Conservation (phyloP, 768 basidiomycete genomes). For the Auricularia sp. region DNA sequence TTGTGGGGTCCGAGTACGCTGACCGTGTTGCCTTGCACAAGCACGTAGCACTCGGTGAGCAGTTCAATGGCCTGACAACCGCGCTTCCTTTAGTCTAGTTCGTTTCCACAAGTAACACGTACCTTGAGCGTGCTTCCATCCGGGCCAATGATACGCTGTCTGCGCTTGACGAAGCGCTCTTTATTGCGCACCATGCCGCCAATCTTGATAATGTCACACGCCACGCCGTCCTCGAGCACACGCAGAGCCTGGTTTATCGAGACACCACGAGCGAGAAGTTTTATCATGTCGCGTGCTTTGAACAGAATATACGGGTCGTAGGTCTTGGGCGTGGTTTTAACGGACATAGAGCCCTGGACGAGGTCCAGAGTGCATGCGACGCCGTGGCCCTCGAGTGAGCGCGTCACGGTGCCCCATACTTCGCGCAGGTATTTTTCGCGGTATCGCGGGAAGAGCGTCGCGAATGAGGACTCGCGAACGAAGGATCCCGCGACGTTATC, state of each 20-base stretch:
- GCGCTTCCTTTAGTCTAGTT: background rate
- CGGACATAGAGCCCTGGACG: slow-evolving; percentile 95
- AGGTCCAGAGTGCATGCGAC: slow-evolving; percentile 87
- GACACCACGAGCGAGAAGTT: slow-evolving; percentile 89
- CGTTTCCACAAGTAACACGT: slow-evolving; percentile 13
- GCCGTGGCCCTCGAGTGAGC: slow-evolving; percentile 77
- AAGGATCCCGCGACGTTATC: slow-evolving; percentile 82
- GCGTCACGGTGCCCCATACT: slow-evolving; percentile 86
- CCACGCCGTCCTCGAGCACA: slow-evolving; percentile 78
- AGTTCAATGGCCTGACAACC: slow-evolving; percentile 81
- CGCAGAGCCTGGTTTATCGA: slow-evolving; percentile 77
- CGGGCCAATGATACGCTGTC: slow-evolving; percentile 95
- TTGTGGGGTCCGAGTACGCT: slow-evolving; percentile 97
- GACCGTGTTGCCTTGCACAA: slow-evolving; percentile 97
- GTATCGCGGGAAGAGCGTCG: slow-evolving; percentile 96
- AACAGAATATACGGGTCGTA: slow-evolving; percentile 94
- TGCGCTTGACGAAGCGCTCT: slow-evolving; percentile 89
- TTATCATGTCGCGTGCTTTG: slow-evolving; percentile 93
- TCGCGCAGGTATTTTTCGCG: slow-evolving; percentile 94
- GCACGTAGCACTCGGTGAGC: slow-evolving; percentile 90
- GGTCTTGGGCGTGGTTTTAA: slow-evolving; percentile 92
- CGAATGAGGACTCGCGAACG: slow-evolving; percentile 94
- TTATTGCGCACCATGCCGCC: slow-evolving; percentile 91
- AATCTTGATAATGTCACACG: slow-evolving; percentile 98
- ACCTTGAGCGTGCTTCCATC: slow-evolving; percentile 97